phyloP scores from a whole-genome alignment of 257 asterid species.

The Solanum dulcamara region DNA sequence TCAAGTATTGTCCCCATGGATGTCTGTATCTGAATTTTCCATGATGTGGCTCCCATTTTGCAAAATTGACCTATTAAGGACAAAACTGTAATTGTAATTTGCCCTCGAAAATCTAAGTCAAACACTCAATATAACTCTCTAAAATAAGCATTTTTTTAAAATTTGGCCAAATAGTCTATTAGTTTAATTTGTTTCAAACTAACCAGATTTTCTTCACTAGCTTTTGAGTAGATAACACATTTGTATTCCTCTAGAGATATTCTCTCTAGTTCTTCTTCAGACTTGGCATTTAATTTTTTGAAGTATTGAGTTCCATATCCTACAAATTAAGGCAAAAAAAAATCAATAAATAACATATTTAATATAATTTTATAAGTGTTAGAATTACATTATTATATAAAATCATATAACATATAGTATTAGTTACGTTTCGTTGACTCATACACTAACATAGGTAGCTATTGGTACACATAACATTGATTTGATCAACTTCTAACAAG shows the following conservation, averaged over 20 bases:
- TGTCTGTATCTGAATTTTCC: constrained; percentile 59
- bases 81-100: not conserved
- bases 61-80: constrained; percentile 50
- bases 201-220: constrained; percentile 56
- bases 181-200: not conserved
- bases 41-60: constrained; percentile 84
- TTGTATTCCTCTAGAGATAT: constrained; percentile 24
- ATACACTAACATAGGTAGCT: not conserved
- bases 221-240: constrained; percentile 46
- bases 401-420: not conserved
- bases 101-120: too few species aligned
- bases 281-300: constrained; percentile 5
- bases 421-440: not conserved
- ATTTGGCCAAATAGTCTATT: not conserved
- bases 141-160: too few species aligned
- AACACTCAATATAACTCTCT: too few species aligned
- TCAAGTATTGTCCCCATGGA: constrained; percentile 78
- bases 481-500: not conserved
- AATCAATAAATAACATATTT: not conserved
- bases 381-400: not conserved
- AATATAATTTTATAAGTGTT: not conserved
- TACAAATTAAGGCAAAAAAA: not conserved
- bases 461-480: not conserved
- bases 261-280: constrained; percentile 2
- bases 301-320: constrained; percentile 44